These are phyloP conservation scores for Tulasnella sp. DNA, from an alignment of 768 basidiomycete genomes.

Conservation along the genomic window DNA sequence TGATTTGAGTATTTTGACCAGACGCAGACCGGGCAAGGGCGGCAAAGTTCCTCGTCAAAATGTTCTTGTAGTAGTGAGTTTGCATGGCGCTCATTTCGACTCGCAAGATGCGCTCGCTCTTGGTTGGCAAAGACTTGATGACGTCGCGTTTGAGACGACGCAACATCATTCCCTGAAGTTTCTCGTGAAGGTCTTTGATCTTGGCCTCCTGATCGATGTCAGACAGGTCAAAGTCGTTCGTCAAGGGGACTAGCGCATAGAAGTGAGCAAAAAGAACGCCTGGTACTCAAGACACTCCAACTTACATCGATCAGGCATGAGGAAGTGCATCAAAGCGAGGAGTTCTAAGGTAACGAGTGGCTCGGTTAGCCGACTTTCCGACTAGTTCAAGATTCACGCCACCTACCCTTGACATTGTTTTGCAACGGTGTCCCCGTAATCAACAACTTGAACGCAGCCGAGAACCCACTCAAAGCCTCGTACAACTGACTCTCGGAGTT, in stretches of 20 bases:
- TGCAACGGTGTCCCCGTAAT: conserved; percentile 98
- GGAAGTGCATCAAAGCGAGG: conserved; percentile 96
- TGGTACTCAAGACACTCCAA: conserved; percentile 3
- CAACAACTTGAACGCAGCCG: conserved; percentile 85
- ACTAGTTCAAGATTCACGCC: neutral
- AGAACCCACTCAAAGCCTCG: conserved; percentile 86
- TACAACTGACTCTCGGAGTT: conserved; percentile 97
- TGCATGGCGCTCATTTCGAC: conserved; percentile 97
- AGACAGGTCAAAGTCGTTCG: conserved; percentile 91
- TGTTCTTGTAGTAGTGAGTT: conserved; percentile 98
- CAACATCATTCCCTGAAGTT: conserved; percentile 91
- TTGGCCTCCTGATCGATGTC: conserved; percentile 90
- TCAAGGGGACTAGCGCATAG: conserved; percentile 66
- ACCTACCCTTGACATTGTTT: conserved; percentile 94
- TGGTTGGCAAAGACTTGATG: conserved; percentile 90
- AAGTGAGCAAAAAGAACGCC: neutral
- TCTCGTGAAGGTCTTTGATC: conserved; percentile 92
- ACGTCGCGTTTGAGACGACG: conserved; percentile 94
- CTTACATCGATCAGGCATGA: conserved; percentile 97
- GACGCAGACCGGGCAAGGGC: conserved; percentile 72
- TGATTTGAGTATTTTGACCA: conserved; percentile 80
- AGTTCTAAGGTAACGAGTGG: conserved; percentile 58
- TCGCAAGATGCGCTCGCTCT: conserved; percentile 95
- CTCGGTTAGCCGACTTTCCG: neutral
- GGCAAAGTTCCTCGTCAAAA: conserved; percentile 93